phyloP scores from a whole-genome alignment of 129 eudicot genomes.

The Chrysanthemum lavandulifolium region DNA sequence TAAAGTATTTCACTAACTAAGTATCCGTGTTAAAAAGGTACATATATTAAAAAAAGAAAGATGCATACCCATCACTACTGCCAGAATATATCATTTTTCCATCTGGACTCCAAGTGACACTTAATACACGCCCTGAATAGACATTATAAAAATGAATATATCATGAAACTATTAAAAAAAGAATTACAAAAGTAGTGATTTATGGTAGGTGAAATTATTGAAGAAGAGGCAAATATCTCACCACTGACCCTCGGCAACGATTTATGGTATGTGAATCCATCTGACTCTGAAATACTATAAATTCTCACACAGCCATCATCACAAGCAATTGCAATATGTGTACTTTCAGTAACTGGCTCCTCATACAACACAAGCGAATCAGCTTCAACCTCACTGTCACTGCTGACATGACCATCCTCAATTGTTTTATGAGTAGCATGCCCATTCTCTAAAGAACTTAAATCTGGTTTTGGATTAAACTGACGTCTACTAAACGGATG shows the following conservation, averaged over 20 bases:
- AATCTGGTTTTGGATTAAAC: slow-evolving; percentile 8
- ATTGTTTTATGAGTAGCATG: slow-evolving; percentile 29
- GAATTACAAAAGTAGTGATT: slow-evolving; percentile 1
- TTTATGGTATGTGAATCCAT: slow-evolving; percentile 46
- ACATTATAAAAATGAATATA: background rate
- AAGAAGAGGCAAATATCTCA: slow-evolving; percentile 50
- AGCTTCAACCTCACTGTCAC: slow-evolving; percentile 60
- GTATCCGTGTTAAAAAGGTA: background rate
- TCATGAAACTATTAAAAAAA: background rate
- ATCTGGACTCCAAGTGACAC: slow-evolving; percentile 90
- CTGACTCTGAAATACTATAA: slow-evolving; percentile 43
- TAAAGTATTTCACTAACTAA: background rate
- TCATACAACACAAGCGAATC: slow-evolving; percentile 45
- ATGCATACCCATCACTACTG: slow-evolving; percentile 88
- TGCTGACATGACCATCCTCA: slow-evolving; percentile 35
- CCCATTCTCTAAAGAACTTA: slow-evolving; percentile 46
- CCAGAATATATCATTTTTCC: slow-evolving; percentile 77
- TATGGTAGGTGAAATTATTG: too few relatives aligned
- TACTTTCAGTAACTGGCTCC: slow-evolving; percentile 28
- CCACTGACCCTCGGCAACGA: slow-evolving; percentile 91
- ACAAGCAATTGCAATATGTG: slow-evolving; percentile 74
- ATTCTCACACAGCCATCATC: slow-evolving; percentile 91
- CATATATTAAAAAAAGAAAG: background rate
- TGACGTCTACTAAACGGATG: slow-evolving; percentile 27
- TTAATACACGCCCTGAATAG: slow-evolving; percentile 70